A percentile compares a stretch with the other conserved stretches of the same genome.
Conservation (phyloP, 169 alveolate species). For the Plasmodium yoelii region DNA sequence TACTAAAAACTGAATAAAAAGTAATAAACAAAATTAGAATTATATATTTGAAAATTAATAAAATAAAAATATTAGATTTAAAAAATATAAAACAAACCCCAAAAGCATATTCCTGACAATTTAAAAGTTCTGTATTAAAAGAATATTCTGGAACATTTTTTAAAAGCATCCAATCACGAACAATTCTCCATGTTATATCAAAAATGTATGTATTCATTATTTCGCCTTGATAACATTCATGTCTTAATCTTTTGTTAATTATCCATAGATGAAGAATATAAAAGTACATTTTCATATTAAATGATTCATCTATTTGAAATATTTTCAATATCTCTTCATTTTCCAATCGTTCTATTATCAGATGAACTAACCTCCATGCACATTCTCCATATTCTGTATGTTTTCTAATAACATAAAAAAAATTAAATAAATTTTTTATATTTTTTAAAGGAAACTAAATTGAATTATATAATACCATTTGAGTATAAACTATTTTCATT, state of each 20-base stretch:
- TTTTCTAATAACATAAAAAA: conserved; percentile 29
- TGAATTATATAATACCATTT: neutral
- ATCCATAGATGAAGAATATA: conserved; percentile 84
- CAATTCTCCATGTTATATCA: conserved; percentile 76
- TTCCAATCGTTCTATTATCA: conserved; percentile 83
- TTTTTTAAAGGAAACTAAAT: conserved; percentile 1
- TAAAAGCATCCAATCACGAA: conserved; percentile 81
- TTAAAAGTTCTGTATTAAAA: conserved; percentile 63
- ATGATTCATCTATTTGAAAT: conserved; percentile 83
- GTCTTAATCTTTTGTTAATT: conserved; percentile 80
- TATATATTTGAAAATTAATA: conserved; percentile 5
- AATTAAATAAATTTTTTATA: neutral
- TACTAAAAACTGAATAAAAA: conserved; percentile 52
- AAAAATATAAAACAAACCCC: conserved; percentile 35
- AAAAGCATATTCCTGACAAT: conserved; percentile 74
- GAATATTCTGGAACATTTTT: conserved; percentile 76
- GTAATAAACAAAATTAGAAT: neutral
- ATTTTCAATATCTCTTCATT: conserved; percentile 79
- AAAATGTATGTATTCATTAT: conserved; percentile 81
- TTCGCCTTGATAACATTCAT: conserved; percentile 81
- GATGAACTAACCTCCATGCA: conserved; percentile 83
- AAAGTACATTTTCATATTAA: conserved; percentile 83
- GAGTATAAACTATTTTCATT: neutral
- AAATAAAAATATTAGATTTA: neutral
- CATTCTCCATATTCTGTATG: conserved; percentile 80